Evolutionary conservation across 805 yeast species (phyloP).

Genomic region (Candida silvicultrix): DNA sequence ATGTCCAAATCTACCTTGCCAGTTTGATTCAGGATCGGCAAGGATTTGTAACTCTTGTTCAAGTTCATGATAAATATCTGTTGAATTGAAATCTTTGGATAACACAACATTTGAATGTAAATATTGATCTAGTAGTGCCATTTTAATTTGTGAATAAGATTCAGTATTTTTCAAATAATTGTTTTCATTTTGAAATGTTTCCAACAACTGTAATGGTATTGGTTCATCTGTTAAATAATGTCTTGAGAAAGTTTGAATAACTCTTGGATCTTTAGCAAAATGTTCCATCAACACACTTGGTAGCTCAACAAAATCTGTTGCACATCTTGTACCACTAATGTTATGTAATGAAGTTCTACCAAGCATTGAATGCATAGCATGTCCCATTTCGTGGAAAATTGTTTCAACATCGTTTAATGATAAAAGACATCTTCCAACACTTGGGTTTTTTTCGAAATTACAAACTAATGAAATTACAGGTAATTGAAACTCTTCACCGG

Average conservation of each 20-base stretch:
- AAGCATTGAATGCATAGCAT: conserved; percentile 96
- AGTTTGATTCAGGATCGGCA: conserved; percentile 63
- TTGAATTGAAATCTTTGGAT: conserved; percentile 44
- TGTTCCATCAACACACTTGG: conserved; percentile 97
- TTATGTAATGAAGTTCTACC: conserved; percentile 89
- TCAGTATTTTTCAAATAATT: conserved; percentile 61
- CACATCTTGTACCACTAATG: conserved; percentile 91
- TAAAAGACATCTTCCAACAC: conserved; percentile 48
- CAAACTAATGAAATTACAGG: conserved; percentile 90
- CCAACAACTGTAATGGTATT: conserved; percentile 44
- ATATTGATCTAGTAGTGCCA: conserved; percentile 84
- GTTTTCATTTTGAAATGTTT: conserved; percentile 44
- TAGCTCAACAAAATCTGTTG: conserved; percentile 92
- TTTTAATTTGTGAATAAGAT: conserved; percentile 77
- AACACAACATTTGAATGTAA: conserved; percentile 46
- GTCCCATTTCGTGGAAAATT: conserved; percentile 97
- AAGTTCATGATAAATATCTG: conserved; percentile 56
- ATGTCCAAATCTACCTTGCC: conserved; percentile 96
- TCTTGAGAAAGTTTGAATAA: conserved; percentile 62
- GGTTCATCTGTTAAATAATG: conserved; percentile 60
- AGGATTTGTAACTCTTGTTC: conserved; percentile 57
- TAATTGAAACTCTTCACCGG: conserved; percentile 56
- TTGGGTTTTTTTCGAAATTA: conserved; percentile 50
- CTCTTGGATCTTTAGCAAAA: conserved; percentile 78
- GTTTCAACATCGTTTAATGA: conserved; percentile 83